Evolutionary conservation across 345 rosid species (phyloP).

Genomic region (Populus ilicifolia): DNA sequence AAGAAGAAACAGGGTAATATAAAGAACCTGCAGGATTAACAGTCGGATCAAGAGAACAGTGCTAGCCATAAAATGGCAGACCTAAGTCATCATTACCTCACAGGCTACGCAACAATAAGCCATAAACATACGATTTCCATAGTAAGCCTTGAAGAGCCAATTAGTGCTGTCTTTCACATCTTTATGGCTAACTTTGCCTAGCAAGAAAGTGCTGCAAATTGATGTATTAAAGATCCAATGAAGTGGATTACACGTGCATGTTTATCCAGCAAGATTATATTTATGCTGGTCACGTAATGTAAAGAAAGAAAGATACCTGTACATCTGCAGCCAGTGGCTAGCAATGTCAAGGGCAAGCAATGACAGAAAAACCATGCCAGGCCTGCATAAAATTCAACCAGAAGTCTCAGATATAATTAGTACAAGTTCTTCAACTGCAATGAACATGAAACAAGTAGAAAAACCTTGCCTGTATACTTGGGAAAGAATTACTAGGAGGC

Average conservation of each 20-base stretch:
- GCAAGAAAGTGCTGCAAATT: slow-evolving; percentile 75
- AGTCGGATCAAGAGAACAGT: slow-evolving; percentile 8
- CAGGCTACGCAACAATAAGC: slow-evolving; percentile 88
- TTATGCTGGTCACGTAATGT: not conserved
- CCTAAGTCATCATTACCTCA: slow-evolving; percentile 51
- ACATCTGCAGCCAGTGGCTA: slow-evolving; percentile 97
- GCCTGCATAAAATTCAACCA: slow-evolving; percentile 44
- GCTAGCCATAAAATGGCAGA: not conserved
- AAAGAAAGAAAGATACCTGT: slow-evolving; percentile 48
- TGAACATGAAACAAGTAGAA: slow-evolving; percentile 4
- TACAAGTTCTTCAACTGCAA: not conserved
- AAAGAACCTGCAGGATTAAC: slow-evolving; percentile 59
- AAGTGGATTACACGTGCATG: not conserved
- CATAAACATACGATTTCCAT: slow-evolving; percentile 92
- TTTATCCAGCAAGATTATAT: not conserved
- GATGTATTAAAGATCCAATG: slow-evolving; percentile 17
- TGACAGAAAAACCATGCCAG: slow-evolving; percentile 78
- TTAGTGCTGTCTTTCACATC: slow-evolving; percentile 89
- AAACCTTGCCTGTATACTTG: slow-evolving; percentile 63
- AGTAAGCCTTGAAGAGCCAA: slow-evolving; percentile 90
- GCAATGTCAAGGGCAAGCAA: slow-evolving; percentile 83
- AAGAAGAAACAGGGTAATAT: slow-evolving; percentile 66
- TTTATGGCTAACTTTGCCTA: slow-evolving; percentile 85
- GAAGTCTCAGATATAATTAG: slow-evolving; percentile 1
- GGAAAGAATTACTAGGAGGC: slow-evolving; percentile 82